Evolutionary conservation across 768 basidiomycete species (phyloP), one percentile per base, ranked within the genome.

Genomic region (Suillus plorans): DNA sequence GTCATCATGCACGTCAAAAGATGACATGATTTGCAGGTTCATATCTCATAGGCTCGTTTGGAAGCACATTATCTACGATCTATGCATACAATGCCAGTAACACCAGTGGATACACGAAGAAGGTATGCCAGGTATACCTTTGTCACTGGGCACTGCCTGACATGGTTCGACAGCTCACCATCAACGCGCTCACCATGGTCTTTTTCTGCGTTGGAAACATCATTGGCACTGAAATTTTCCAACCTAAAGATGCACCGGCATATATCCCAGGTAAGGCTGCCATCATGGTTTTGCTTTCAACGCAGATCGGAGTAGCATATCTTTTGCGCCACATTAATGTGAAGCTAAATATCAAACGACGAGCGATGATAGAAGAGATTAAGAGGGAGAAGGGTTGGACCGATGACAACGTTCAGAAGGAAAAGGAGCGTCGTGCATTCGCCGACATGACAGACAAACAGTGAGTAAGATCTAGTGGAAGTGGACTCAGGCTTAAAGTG

Each of bases 231-330:
- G 64, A 67, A 60, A 71, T 76, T 28, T 72, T 76, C 50, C 71
- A 68, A 1, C 69, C 71, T 6, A 60, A 71, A 12, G 71, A 71
- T 52, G 70, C 71, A 6, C 71, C 71, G 0, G 61, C 59, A 9
- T 78, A 78, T 63, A 69, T 73, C 12, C 78, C 76, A 2, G 76
- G 78, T 57, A 79, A 80, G 66, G 67, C 76, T 28, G 60, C 74
- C 10, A 73, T 80, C 60, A 72, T 75, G 41, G 71, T 76, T 44
- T 67, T 76, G 12, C 68, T 73, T n/a, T 50, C 65, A 12, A 37
- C 63, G 12, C 71, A 72, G 36, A 66, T 72, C 1, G 70, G 70
- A n/a, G 66, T 73, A 12, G 69, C 70, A n/a, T 55, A 69, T 44
- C 53, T 64, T 36, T 65, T 71, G 47, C 64, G 66, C 14, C 63